Conservation (phyloP, 108 stramenopile species). For the Cylindrotheca closterium region DNA sequence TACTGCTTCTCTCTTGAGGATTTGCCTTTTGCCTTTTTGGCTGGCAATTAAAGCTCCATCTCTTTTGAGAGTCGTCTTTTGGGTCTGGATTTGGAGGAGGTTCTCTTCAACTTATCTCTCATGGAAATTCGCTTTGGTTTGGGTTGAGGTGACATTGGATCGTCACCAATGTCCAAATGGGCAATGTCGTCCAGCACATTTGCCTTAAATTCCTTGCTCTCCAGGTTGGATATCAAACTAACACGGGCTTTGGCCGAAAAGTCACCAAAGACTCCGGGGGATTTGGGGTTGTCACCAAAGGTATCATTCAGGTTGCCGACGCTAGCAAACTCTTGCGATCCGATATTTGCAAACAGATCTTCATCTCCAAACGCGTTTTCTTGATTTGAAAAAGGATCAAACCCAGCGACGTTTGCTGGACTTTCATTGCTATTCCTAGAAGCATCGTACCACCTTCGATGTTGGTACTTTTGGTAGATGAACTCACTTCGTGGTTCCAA, state of each 20-base stretch:
- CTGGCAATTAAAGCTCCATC: too few relatives aligned
- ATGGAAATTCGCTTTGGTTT: constrained; percentile 38
- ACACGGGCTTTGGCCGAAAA: neutral
- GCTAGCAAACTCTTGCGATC: neutral
- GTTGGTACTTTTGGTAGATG: constrained; percentile 32
- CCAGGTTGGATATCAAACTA: neutral
- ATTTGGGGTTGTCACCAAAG: neutral
- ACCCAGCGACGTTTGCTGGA: neutral
- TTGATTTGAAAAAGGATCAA: neutral
- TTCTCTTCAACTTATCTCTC: too few relatives aligned
- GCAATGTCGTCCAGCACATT: constrained; percentile 78
- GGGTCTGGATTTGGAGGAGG: too few relatives aligned
- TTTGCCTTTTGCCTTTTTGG: too few relatives aligned
- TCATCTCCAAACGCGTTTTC: neutral
- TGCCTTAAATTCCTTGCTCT: constrained; percentile 12
- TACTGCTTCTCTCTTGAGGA: too few relatives aligned
- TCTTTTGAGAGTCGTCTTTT: too few relatives aligned
- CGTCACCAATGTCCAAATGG: constrained; percentile 63
- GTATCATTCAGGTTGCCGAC: neutral
- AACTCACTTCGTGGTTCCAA: constrained; percentile 18
- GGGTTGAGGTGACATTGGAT: constrained; percentile 68
- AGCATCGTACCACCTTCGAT: constrained; percentile 24
- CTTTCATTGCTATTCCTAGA: neutral
- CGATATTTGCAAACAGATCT: constrained; percentile 9
- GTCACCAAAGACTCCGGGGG: neutral